Evolutionary conservation across 345 rosid species (phyloP).

Genomic region (Litchi chinensis): DNA sequence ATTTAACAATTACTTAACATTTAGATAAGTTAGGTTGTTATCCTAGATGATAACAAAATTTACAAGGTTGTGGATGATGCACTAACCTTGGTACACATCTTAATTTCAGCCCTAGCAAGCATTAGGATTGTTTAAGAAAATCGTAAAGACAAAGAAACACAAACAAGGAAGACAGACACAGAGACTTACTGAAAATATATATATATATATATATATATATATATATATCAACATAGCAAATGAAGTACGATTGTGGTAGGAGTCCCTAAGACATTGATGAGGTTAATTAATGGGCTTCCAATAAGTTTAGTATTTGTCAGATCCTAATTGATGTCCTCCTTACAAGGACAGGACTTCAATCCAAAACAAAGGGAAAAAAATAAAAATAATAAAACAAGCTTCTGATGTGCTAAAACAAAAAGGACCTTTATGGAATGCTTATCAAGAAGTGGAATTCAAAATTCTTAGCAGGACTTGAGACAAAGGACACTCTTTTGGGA

Average conservation of each 20-base stretch:
- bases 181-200: neutral
- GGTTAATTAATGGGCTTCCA: neutral
- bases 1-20: no score
- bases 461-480: neutral
- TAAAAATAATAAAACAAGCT: no score
- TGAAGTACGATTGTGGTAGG: neutral
- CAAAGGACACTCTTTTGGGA: no score
- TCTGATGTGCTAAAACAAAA: no score
- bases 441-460: neutral
- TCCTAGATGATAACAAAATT: neutral
- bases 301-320: neutral
- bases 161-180: neutral
- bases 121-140: neutral
- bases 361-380: neutral
- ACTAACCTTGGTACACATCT: neutral
- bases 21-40: neutral
- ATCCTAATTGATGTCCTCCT: neutral
- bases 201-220: neutral
- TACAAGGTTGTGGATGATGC: neutral
- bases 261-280: neutral
- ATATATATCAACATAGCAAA: neutral
- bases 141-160: neutral
- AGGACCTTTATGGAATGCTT: neutral
- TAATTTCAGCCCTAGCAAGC: neutral
- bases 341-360: neutral